Base-by-base conservation (phyloP, 352 stramenopile genomes). In the Phytopythium oedochilum region DNA sequence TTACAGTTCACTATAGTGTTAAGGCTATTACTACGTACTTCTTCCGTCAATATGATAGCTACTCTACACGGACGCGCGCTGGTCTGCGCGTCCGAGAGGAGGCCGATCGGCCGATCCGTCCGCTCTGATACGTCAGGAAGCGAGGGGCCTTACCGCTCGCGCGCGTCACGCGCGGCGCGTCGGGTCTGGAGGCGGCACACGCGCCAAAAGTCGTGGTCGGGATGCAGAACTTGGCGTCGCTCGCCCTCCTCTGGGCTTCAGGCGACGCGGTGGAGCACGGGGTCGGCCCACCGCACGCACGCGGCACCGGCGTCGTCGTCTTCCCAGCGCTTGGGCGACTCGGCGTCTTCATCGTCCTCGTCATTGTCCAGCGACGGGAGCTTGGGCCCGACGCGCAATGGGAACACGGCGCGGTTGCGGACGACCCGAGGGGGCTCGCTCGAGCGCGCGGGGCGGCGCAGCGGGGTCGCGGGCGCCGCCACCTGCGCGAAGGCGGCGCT, bases 371-470 rank as follows among this genome's bases (percentile, higher is more conserved):
- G 34, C 17, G 54, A 67, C 20, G 60, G 53, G n/a, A 73, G 25
- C 39, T 44, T 17, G 2, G 64, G 64, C 18, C 56, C 64, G 8
- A 61, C 23, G n/a, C 64, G 61, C 34, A 63, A 34, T 11, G 61
- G 39, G 36, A 61, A 59, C 23, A 66, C 61, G 15, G 55, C 45
- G 11, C 62, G 58, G 12, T 53, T 35, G n/a, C 57, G 47, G 22
- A 45, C 59, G 26, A 74, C 54, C 55, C 62, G 70, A 7, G 63
- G 66, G 7, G 63, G 62, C 26, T 64, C 53, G 42, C 6, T 31
- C 12, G 23, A 9, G 14, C 14, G 17, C 25, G 12, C 14, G 23
- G 17, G 42, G 12, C 42, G 23, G 42, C 42, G 22, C 23, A 25
- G 14, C 5, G 42, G 42, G 12, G 42, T 48, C 23, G 25, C 23